A percentile compares a stretch with the other conserved stretches of the same genome.
phyloP scores from a whole-genome alignment of 2,329 filamentous ascomycete species.

The Colletotrichum horii region DNA sequence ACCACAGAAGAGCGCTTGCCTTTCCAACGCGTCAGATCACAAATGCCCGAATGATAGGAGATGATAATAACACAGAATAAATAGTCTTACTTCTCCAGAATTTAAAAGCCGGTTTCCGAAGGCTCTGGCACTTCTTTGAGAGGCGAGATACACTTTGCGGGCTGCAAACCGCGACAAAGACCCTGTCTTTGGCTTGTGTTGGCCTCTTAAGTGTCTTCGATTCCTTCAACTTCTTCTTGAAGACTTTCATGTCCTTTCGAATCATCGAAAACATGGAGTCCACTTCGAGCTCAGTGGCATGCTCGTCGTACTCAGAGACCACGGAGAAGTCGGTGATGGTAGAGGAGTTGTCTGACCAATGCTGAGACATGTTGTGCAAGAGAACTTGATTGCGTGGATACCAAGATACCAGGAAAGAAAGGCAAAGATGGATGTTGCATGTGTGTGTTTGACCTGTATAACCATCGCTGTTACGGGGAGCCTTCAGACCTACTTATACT shows the following conservation, averaged over 20 bases:
- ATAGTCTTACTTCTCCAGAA: neutral
- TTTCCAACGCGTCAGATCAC: neutral
- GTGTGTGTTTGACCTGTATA: too few species aligned
- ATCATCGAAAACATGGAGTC: neutral
- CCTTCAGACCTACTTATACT: too few species aligned
- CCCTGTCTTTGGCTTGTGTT: neutral
- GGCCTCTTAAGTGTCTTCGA: neutral
- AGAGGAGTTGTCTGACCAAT: neutral
- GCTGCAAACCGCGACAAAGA: neutral
- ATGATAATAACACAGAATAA: neutral
- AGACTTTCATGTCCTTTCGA: neutral
- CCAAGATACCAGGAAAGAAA: too few species aligned
- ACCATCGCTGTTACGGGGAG: too few species aligned
- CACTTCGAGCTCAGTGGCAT: neutral
- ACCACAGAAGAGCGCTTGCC: neutral
- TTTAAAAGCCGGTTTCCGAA: neutral
- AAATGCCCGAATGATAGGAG: neutral
- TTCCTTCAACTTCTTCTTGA: neutral
- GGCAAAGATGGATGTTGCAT: too few species aligned
- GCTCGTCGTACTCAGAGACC: neutral
- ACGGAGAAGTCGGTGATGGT: neutral
- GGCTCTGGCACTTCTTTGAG: neutral
- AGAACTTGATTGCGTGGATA: too few species aligned
- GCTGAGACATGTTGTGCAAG: neutral
- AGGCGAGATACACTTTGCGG: neutral